These are phyloP conservation scores for Boletus fagicola DNA, from an alignment of 768 basidiomycete genomes.

Conservation along the genomic window DNA sequence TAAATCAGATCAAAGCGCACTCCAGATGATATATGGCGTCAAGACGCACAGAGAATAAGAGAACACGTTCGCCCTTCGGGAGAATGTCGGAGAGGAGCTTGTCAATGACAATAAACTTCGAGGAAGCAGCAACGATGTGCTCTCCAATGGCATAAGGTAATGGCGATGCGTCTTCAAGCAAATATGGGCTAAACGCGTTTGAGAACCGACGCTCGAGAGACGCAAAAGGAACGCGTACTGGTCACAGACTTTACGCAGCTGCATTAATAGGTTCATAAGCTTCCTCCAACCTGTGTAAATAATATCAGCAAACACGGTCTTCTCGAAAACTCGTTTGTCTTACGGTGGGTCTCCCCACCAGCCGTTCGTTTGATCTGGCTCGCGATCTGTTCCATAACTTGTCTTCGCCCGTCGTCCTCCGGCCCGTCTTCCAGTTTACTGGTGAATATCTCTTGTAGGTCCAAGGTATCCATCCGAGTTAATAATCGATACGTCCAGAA, in stretches of 20 bases:
- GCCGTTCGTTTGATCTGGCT: constrained; percentile 38
- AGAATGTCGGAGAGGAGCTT: constrained; percentile 55
- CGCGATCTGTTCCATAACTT: constrained; percentile 40
- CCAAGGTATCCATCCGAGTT: constrained; percentile 48
- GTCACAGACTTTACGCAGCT: constrained; percentile 68
- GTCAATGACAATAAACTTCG: constrained; percentile 56
- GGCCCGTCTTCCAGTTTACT: constrained; percentile 27
- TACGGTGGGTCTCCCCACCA: constrained; percentile 33
- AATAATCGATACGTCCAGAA: constrained; percentile 62
- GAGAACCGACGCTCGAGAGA: background rate
- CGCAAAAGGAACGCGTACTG: constrained; percentile 42
- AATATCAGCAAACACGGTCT: background rate
- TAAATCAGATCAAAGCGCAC: constrained; percentile 6
- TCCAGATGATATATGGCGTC: background rate
- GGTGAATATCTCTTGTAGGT: constrained; percentile 49
- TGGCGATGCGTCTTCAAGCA: constrained; percentile 49
- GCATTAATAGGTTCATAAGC: constrained; percentile 69
- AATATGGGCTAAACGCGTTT: constrained; percentile 44
- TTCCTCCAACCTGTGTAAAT: constrained; percentile 47
- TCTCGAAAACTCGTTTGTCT: background rate
- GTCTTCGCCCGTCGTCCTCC: constrained; percentile 37
- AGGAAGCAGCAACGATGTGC: constrained; percentile 54
- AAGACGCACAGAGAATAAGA: constrained; percentile 62
- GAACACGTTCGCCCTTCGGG: constrained; percentile 58
- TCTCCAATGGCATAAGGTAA: constrained; percentile 51